Evolutionary conservation across 257 asterid genomes (phyloP), one percentile per base, ranked within the genome.

Genomic region (Leptodermis oblonga): DNA sequence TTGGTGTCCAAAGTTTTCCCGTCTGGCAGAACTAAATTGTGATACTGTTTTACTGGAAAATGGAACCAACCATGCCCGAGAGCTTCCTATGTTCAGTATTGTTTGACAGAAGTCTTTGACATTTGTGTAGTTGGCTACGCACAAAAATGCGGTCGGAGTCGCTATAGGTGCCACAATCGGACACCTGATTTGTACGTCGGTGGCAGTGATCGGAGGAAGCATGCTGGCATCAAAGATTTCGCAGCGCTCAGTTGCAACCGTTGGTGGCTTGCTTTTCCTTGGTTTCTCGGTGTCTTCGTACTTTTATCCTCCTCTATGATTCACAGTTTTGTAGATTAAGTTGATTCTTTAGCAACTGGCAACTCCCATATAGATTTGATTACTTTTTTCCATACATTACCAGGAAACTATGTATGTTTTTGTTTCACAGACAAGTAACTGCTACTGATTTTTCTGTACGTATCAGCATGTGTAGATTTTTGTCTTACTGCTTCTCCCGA

Each of bases 141-240:
- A 93, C 81, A 93, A 93, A 73, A 90, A 89, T 75, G 99, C 99
- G 15, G 63, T 90, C 15, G 97, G 97, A 67, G 97, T 93, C 48
- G 96, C 97, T 1, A 37, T 83, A 25, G 99, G 97, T 62, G 99
- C 99, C 18, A 69, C 73, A 15, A 58, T 93, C 23, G 99, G 97
- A 62, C 99, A 93, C 85, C 85, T 92, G 6, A 76, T 93, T 51
- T 93, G 99, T 62, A 93, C 99, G 43, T 90, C 97, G 2, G 25
- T 93, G 75, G 99, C 99, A 7, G 99, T 93, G 69, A 39, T 93
- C 3, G 99, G 99, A 26, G 99, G 99, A 82, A 93, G 99, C 82
- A 90, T 93, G 86, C 79, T 93, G 73, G 99, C 99, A 43, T 88
- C 99, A 12, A 93, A 82, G 86, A 93, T 93, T 74, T 93, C 99